Conservation (phyloP, 345 rosid genomes). For the Rhizophora apiculata region DNA sequence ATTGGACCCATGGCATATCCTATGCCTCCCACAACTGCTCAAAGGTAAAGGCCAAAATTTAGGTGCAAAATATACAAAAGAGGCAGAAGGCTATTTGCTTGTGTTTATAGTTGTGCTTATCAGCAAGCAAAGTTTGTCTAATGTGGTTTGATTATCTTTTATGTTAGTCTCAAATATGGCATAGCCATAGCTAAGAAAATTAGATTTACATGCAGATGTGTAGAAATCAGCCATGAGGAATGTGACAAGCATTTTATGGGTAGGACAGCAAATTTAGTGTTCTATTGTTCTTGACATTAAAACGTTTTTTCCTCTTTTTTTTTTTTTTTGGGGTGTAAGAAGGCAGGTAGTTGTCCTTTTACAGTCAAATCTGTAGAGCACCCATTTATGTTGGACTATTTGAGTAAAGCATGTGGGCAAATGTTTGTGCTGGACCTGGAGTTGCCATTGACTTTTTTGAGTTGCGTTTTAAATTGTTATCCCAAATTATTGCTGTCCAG, state of each 20-base stretch:
- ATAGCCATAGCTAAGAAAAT: conserved; percentile 16
- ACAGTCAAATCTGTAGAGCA: conserved; percentile 27
- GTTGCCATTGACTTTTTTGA: not conserved
- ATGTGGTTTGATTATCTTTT: conserved; percentile 27
- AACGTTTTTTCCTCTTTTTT: not conserved
- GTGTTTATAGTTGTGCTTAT: conserved; percentile 22
- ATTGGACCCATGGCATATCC: conserved; percentile 64
- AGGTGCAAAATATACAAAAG: conserved; percentile 42
- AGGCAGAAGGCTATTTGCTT: conserved; percentile 32
- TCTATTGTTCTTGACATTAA: conserved; percentile 10
- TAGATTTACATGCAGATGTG: conserved; percentile 31
- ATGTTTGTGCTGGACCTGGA: conserved; percentile 12
- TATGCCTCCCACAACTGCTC: conserved; percentile 68
- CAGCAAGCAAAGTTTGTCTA: conserved; percentile 29
- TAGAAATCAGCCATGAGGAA: conserved; percentile 30
- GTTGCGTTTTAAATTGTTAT: not conserved
- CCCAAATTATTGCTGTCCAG: not conserved
- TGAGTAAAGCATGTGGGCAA: conserved; percentile 14
- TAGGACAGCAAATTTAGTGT: conserved; percentile 17
- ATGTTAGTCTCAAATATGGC: conserved; percentile 29
- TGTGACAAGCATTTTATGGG: conserved; percentile 19
- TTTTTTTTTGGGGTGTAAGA: conserved; percentile 18
- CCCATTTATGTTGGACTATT: conserved; percentile 10
- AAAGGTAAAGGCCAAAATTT: conserved; percentile 46
- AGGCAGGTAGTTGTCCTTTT: conserved; percentile 4